Evolutionary conservation across 345 rosid genomes (phyloP).

Genomic region (rapeseed (Brassica napus)): DNA sequence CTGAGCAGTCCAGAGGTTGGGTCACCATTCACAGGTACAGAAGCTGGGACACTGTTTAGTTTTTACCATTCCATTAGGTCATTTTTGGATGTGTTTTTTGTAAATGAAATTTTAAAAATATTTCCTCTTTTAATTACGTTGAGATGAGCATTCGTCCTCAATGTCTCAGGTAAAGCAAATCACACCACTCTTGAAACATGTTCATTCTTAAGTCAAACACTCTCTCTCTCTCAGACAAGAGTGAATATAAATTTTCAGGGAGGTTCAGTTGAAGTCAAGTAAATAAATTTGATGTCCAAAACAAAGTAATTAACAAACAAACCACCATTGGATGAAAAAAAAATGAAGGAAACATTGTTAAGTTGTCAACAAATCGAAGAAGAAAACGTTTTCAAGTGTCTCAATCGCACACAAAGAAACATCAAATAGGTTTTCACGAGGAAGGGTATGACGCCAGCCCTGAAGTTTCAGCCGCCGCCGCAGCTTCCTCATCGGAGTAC

Average conservation of each 20-base stretch:
- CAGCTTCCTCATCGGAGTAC: constrained; percentile 61
- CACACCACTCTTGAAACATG: constrained; percentile 13
- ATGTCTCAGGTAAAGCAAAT: constrained; percentile 78
- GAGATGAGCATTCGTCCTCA: constrained; percentile 67
- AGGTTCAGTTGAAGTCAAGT: constrained; percentile 13
- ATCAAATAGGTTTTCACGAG: neutral
- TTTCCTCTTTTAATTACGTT: neutral
- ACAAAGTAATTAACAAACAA: neutral
- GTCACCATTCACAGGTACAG: constrained; percentile 84
- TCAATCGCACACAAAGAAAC: neutral
- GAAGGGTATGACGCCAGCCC: constrained; percentile 44
- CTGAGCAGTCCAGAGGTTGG: constrained; percentile 92
- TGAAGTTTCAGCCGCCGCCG: constrained; percentile 35
- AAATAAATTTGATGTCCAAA: neutral
- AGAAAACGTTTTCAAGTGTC: neutral
- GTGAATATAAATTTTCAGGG: constrained; percentile 32
- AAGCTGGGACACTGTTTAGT: constrained; percentile 54
- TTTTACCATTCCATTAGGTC: constrained; percentile 50
- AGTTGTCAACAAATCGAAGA: neutral
- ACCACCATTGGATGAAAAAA: neutral
- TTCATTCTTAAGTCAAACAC: neutral
- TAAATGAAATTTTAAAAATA: too few species aligned
- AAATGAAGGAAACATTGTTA: neutral
- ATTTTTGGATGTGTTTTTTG: neutral
- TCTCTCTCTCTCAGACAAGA: constrained; percentile 6